phyloP scores from a whole-genome alignment of 768 basidiomycete species.

The Hygrocybe punicea region DNA sequence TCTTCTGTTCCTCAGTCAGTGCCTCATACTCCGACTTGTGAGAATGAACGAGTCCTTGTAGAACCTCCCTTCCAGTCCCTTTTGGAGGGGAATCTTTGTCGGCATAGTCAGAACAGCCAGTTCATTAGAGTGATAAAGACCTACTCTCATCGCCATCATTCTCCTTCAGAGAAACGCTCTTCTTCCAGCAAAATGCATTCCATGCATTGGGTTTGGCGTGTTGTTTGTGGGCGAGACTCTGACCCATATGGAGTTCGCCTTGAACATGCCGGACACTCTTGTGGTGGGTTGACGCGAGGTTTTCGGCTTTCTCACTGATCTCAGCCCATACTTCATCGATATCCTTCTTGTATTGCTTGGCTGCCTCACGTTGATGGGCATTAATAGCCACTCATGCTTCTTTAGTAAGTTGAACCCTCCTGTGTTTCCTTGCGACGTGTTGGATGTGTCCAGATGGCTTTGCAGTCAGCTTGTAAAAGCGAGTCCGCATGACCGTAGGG shows the following conservation, averaged over 20 bases:
- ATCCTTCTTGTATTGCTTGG: not conserved
- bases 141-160: not conserved
- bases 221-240: not conserved
- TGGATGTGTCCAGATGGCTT: not conserved
- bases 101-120: too few relatives aligned
- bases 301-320: not conserved
- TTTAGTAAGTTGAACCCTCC: not conserved
- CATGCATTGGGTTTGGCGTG: not conserved
- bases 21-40: not conserved
- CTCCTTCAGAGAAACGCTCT: not conserved
- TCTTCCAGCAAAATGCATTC: not conserved
- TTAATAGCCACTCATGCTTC: not conserved
- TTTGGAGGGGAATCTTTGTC: not conserved
- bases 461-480: not conserved
- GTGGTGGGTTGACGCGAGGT: not conserved
- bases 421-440: not conserved
- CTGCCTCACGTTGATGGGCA: not conserved
- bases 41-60: not conserved
- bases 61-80: not conserved
- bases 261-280: not conserved
- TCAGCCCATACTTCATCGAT: not conserved
- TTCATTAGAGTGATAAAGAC: not conserved
- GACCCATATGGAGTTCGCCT: not conserved
- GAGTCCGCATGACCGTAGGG: too few relatives aligned
- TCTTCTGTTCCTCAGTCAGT: not conserved